Evolutionary conservation across 148 eudicot genomes (phyloP).

Genomic region (Persicaria tinctoria): DNA sequence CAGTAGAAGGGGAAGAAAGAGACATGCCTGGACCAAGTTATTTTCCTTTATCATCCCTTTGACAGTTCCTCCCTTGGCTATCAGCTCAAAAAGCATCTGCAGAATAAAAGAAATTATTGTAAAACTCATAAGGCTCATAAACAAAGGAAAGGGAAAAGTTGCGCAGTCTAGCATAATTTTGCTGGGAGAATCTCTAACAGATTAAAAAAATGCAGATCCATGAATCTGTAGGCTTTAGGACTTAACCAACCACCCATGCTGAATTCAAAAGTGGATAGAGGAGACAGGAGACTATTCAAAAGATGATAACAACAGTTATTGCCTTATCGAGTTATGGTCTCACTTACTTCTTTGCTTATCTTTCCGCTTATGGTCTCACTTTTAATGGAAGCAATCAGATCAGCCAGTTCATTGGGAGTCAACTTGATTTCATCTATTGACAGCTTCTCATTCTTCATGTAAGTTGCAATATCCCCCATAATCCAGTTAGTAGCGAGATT

Average conservation of each 20-base stretch:
- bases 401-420: too few species aligned
- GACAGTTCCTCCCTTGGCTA: constrained; percentile 96
- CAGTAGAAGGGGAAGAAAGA: neutral
- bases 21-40: constrained; percentile 80
- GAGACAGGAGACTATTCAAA: neutral
- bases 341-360: constrained; percentile 83
- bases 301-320: neutral
- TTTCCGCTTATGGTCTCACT: too few species aligned
- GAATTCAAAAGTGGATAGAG: neutral
- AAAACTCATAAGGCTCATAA: neutral
- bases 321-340: neutral
- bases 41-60: constrained; percentile 83
- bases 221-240: neutral
- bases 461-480: too few species aligned
- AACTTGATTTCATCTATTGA: too few species aligned
- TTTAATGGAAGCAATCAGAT: too few species aligned
- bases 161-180: neutral
- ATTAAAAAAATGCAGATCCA: neutral
- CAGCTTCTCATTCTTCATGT: too few species aligned
- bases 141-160: neutral
- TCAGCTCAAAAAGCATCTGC: constrained; percentile 86
- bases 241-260: neutral
- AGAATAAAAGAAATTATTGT: constrained; percentile 1
- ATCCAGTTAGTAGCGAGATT: too few species aligned
- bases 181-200: neutral